Conservation (phyloP, 2,329 filamentous ascomycete genomes). For the Gremmenia infestans region DNA sequence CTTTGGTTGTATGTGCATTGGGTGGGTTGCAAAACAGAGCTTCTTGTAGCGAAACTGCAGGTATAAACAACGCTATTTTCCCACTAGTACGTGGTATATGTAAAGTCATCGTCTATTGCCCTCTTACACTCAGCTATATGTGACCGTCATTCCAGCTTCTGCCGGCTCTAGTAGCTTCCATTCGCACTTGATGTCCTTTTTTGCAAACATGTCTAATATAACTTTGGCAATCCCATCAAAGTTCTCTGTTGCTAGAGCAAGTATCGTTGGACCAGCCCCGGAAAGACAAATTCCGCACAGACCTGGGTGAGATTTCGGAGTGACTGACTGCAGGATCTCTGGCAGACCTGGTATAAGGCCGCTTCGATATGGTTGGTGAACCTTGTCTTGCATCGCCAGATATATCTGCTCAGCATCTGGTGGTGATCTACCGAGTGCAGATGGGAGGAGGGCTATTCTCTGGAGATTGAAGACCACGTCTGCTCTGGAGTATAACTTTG, state of each 20-base stretch:
- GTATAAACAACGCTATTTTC: not conserved
- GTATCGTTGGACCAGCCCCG: constrained; percentile 89
- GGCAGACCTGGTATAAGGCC: constrained; percentile 86
- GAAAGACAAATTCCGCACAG: constrained; percentile 92
- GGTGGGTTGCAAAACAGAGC: not conserved
- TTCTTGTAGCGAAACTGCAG: not conserved
- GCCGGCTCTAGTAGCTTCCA: constrained; percentile 90
- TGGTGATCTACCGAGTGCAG: constrained; percentile 82
- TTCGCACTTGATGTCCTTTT: constrained; percentile 69
- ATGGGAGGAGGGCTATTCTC: constrained; percentile 83
- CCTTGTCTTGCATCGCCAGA: constrained; percentile 96
- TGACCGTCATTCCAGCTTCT: constrained; percentile 48
- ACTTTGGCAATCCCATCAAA: constrained; percentile 80
- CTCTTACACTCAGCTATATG: constrained; percentile 21
- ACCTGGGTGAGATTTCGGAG: constrained; percentile 78
- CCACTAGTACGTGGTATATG: not conserved
- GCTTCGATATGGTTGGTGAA: constrained; percentile 94
- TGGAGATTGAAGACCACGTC: constrained; percentile 94
- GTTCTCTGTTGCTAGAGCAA: constrained; percentile 85
- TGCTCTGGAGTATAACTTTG: constrained; percentile 68
- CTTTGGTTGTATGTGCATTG: not conserved
- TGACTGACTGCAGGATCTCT: constrained; percentile 88
- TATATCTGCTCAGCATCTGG: constrained; percentile 93
- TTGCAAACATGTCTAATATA: constrained; percentile 69
- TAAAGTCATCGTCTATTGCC: not conserved